Evolutionary conservation across 768 basidiomycete species (phyloP), one percentile per base, ranked within the genome.

Genomic region (Collybia mongolica): DNA sequence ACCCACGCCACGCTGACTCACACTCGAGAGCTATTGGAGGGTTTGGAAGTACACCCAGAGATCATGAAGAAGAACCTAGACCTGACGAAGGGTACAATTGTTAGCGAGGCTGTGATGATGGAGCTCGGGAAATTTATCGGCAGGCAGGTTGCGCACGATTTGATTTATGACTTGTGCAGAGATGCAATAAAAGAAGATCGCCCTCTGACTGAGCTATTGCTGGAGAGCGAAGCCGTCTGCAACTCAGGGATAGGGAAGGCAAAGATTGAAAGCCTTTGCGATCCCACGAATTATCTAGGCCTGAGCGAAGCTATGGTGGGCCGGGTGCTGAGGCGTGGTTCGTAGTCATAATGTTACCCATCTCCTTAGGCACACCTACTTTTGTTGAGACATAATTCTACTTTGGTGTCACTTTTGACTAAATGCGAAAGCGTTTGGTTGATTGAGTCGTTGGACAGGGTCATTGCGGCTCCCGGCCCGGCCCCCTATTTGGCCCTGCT

Each of bases 71-170:
- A 42, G 52, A 77, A 77, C 44, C 45, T 77, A 51, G 53, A 56
- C 5, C 32, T 71, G 3, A 74, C 75, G 18, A 64, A 68, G 28
- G 75, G 75, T 0, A 63, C 65, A 1, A 69, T 77, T 47, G 67
- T 67, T 18, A 73, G 72, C 18, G 75, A 77, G 56, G 76, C 73
- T 1, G 73, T 75, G 41, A 77, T 76, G 76, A 76, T 76, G 76
- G 65, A 59, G 1, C 64, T 77, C 20, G 75, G 72, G 7, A 67
- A 63, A 51, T 62, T 51, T 39, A 59, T 76, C 41, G 76, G 76
- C n/a, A 61, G 74, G 36, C 76, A 77, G 48, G 64, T 65, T 19
- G 74, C 73, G 12, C 75, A 75, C 45, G 73, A 77, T 53, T 51
- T 73, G 39, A 67, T 77, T 37, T 77, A 77, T 28, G 68, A 69